Evolutionary conservation across 2,329 filamentous ascomycete genomes (phyloP), one percentile per base, ranked within the genome.

Genomic region (Peltaster fructicola): DNA sequence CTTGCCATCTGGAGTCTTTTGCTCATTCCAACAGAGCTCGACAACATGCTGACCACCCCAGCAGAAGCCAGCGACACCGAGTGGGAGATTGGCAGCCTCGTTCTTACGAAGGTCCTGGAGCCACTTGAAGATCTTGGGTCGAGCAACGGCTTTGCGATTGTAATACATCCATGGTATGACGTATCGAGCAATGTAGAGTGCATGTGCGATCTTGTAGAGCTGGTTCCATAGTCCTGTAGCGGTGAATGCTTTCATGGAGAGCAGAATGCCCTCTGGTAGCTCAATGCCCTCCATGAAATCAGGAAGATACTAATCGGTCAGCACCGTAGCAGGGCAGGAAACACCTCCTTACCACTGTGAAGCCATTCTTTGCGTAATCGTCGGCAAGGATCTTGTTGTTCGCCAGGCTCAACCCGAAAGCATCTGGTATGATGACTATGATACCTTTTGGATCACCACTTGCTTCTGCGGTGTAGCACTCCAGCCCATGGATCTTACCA

Each of bases 311-410:
- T 31, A 12, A 29, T n/a, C n/a, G 32, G 15, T 27, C 11, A 28
- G 17, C 17, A 11, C 4, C 12, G 20, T 14, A 20, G 17, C 17
- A 14, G 10, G 17, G 9, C 14, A 16, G 19, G 14, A 12, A 15
- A 23, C 12, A 11, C 13, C n/a, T 8, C 9, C 24, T 27, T 14
- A 27, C 24, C 24, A 41, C 36, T 10, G 26, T 16, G 24, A 36
- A 46, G 1, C 44, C 44, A 21, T 44, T 40, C 24, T 40, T 38
- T 1, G 48, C 49, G 25, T 47, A 50, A 6, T 40, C 39, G 25
- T 54, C 51, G 7, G 47, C 46, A 6, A 54, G 38, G 10, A 53
- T 45, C 8, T 44, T 36, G 17, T 42, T 50, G 37, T 53, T 53
- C 8, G 43, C 40, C 8, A 51, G 31, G 3, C 32, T 33, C 38